These are phyloP conservation scores for Afroboletus lepidellus DNA, from an alignment of 1,284 basidiomycete species.

Conservation along the genomic window DNA sequence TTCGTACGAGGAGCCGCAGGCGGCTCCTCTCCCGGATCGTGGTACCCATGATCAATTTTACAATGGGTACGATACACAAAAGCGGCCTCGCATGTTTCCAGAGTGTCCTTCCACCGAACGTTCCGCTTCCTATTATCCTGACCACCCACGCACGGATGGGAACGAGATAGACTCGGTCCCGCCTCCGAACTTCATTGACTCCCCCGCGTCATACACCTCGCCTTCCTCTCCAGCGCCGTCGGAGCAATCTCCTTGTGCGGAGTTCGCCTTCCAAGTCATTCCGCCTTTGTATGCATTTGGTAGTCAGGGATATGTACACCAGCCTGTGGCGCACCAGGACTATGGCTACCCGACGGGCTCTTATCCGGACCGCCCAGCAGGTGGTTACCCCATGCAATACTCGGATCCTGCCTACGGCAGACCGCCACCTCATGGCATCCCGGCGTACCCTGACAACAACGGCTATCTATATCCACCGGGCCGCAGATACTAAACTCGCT, in stretches of 20 bases:
- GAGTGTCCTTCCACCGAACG: conserved; percentile 7
- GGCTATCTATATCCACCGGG: conserved; percentile 13
- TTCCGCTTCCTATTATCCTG: conserved; percentile 9
- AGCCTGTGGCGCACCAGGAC: conserved; percentile 9
- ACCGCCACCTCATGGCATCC: conserved; percentile 12
- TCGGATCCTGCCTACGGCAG: conserved; percentile 12
- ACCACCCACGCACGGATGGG: conserved; percentile 16
- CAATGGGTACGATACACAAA: conserved; percentile 16
- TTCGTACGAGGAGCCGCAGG: conserved; percentile 13
- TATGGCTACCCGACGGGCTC: conserved; percentile 15
- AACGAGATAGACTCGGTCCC: conserved; percentile 12
- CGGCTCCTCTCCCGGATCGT: conserved; percentile 5
- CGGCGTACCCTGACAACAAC: conserved; percentile 14
- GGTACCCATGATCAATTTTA: conserved; percentile 5
- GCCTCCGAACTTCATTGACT: conserved; percentile 20
- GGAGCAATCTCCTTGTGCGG: conserved; percentile 25
- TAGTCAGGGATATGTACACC: conserved; percentile 8
- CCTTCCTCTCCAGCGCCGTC: conserved; percentile 25
- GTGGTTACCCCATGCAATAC: conserved; percentile 12
- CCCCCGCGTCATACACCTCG: conserved; percentile 19
- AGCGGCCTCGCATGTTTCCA: conserved; percentile 15
- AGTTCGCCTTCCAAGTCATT: conserved; percentile 5
- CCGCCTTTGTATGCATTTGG: conserved; percentile 9
- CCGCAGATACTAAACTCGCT: conserved; percentile 9
- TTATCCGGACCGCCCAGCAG: conserved; percentile 16